Evolutionary conservation across 2,329 filamentous ascomycete genomes (phyloP).

Genomic region (Colletotrichum truncatum): DNA sequence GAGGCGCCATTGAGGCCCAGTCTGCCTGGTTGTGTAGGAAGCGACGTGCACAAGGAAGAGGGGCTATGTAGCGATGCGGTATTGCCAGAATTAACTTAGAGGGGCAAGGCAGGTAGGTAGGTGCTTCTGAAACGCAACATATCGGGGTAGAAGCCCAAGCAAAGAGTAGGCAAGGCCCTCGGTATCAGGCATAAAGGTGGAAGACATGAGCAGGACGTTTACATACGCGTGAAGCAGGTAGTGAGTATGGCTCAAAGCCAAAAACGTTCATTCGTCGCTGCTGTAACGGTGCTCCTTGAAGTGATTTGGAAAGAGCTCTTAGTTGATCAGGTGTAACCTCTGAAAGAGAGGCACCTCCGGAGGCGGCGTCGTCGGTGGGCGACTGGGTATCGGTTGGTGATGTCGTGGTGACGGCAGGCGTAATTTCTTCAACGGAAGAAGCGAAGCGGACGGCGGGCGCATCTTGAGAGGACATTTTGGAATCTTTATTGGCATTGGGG

Average conservation of each 20-base stretch:
- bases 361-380: slow-evolving; percentile 32
- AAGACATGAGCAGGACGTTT: background rate
- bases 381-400: slow-evolving; percentile 35
- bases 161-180: slow-evolving; percentile 14
- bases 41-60: background rate
- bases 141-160: slow-evolving; percentile 15
- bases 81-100: slow-evolving; percentile 2
- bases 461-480: slow-evolving; percentile 36
- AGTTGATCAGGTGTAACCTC: slow-evolving; percentile 70
- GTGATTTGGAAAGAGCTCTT: slow-evolving; percentile 74
- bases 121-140: slow-evolving; percentile 26
- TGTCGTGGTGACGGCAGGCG: slow-evolving; percentile 53
- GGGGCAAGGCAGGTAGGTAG: slow-evolving; percentile 14
- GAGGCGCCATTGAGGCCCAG: slow-evolving; percentile 18
- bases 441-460: slow-evolving; percentile 74
- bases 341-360: slow-evolving; percentile 43
- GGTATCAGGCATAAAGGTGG: background rate
- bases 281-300: slow-evolving; percentile 81
- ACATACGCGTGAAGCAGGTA: slow-evolving; percentile 85
- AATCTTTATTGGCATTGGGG: slow-evolving; percentile 34
- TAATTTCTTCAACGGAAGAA: slow-evolving; percentile 75
- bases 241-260: slow-evolving; percentile 88
- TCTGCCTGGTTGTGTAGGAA: background rate
- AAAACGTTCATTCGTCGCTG: slow-evolving; percentile 86
- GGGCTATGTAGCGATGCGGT: slow-evolving; percentile 11